Evolutionary conservation across 2,329 filamentous ascomycete species (phyloP), one percentile per base, ranked within the genome.

Genomic region (Falciphora oryzae): DNA sequence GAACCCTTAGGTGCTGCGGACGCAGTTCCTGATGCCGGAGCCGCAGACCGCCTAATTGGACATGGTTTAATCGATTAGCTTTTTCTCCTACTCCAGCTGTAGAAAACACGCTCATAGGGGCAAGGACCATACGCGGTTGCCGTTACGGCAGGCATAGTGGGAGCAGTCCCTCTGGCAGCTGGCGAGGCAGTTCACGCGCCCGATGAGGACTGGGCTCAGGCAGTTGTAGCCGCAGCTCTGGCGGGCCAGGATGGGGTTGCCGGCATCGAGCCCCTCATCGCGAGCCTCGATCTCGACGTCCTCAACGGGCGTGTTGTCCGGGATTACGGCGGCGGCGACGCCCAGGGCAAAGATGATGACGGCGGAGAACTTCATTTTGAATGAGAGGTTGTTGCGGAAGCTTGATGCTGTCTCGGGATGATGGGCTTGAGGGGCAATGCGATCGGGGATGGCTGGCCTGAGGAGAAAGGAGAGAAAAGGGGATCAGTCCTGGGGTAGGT

Each of bases 331-430:
- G 25, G 53, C 53, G 25, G 53, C 53, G 22, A 57, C 53, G 53
- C 53, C 53, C 22, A 57, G 53, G 53, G 53, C 53, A 27, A 57
- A 57, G 25, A 57, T 2, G 53, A 57, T n/a, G 53, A 57, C 53
- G 53, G 53, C 53, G 53, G 53, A 57, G 53, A 57, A 57, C 53
- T 57, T 57, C 53, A 57, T 57, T 27, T 57, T 57, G 53, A n/a
- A 35, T 35, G 32, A 35, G 32, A 35, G 32, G 32, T 35, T 35
- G 8, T 35, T 35, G 8, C 13, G 32, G 13, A 35, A 35, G 32
- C 32, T 35, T 35, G 32, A 11, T 35, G 32, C 32, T 35, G 32
- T 35, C 32, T 35, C 32, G 32, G 4, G 32, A 14, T 35, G 32
- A 35, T 35, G 8, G 32, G 32, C 32, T 35, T 35, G 8, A 35